These are phyloP conservation scores for Hygrocybe coccinea DNA, from an alignment of 768 basidiomycete species.

Conservation along the genomic window DNA sequence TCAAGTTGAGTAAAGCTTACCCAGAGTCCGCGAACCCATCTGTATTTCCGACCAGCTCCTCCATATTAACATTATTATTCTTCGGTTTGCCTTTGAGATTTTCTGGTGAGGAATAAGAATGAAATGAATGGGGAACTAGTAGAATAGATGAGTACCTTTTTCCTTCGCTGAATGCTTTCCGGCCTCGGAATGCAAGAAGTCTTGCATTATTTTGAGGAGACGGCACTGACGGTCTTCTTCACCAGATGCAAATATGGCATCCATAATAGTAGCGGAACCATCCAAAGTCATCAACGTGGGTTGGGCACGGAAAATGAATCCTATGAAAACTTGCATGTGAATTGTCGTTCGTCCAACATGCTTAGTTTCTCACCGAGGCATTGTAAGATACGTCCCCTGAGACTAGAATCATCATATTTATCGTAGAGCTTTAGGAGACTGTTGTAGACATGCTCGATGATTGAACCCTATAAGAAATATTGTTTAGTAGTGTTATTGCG, in stretches of 20 bases:
- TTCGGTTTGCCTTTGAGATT: conserved; percentile 42
- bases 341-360: not conserved
- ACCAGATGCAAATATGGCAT: conserved; percentile 71
- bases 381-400: conserved; percentile 72
- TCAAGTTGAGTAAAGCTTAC: conserved; percentile 42
- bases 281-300: conserved; percentile 86
- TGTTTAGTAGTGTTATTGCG: not conserved
- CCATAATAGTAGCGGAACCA: conserved; percentile 79
- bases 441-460: conserved; percentile 80
- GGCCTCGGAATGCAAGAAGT: conserved; percentile 82
- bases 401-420: conserved; percentile 51
- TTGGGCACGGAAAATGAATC: conserved; percentile 88
- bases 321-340: conserved; percentile 33
- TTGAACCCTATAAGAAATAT: conserved; percentile 46
- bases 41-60: conserved; percentile 90
- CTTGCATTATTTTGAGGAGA: conserved; percentile 83
- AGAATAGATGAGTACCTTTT: conserved; percentile 44
- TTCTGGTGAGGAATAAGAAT: conserved; percentile 26
- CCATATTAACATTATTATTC: conserved; percentile 69
- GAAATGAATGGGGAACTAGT: not conserved
- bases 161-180: conserved; percentile 68
- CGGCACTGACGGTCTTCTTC: conserved; percentile 71
- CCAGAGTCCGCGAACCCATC: conserved; percentile 96
- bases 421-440: conserved; percentile 68
- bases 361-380: conserved; percentile 63